A percentile compares a stretch with the other conserved stretches of the same genome.
These are phyloP conservation scores for Phalaenopsis hybrid DNA, from an alignment of 116 monocot species.

Conservation along the genomic window DNA sequence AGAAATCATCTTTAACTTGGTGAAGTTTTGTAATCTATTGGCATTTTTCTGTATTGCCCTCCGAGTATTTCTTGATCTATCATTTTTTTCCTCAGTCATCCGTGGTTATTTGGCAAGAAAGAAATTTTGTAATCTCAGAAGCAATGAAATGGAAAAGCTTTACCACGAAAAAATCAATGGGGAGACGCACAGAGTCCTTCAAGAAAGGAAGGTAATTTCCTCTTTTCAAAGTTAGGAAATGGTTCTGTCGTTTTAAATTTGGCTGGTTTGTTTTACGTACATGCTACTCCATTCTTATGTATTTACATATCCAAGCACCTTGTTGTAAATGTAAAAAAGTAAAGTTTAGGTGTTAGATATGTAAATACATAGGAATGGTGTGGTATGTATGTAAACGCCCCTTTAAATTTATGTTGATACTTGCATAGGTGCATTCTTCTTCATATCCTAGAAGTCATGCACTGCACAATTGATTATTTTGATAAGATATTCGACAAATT, in stretches of 20 bases:
- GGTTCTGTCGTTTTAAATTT: background rate
- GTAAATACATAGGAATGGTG: no score
- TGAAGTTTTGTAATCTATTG: background rate
- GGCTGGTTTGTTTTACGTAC: no score
- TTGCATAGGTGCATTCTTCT: background rate
- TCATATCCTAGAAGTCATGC: background rate
- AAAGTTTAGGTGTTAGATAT: no score
- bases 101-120: slow-evolving; percentile 36
- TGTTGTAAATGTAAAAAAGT: no score
- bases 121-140: slow-evolving; percentile 15
- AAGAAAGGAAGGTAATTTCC: slow-evolving; percentile 15
- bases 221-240: background rate
- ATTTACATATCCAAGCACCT: no score
- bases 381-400: no score
- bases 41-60: background rate
- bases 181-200: slow-evolving; percentile 5
- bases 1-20: background rate
- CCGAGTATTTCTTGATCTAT: background rate
- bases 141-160: background rate
- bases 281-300: no score
- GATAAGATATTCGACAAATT: no score
- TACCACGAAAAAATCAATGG: slow-evolving; percentile 4
- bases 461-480: no score
- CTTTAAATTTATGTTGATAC: background rate
- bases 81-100: slow-evolving; percentile 20